These are phyloP conservation scores for Scleroderma citrinum DNA, from an alignment of 768 basidiomycete species.

Conservation along the genomic window DNA sequence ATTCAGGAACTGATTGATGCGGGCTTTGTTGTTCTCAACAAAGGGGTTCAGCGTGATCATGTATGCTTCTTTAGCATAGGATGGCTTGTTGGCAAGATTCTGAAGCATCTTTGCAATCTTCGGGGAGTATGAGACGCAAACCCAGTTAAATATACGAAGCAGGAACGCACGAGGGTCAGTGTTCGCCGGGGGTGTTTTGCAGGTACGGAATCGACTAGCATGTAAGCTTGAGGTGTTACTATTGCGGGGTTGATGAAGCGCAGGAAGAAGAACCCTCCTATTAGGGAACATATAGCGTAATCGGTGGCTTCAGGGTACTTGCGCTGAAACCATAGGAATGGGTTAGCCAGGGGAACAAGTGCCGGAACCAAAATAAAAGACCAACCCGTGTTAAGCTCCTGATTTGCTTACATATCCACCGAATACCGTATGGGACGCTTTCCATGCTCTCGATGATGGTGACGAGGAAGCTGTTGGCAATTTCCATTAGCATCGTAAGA, in stretches of 20 bases:
- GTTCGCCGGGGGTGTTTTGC: constrained; percentile 97
- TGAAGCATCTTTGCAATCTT: constrained; percentile 99
- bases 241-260: constrained; percentile 99
- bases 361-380: constrained; percentile 4
- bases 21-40: constrained; percentile 96
- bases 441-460: constrained; percentile 99
- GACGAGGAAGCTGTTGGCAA: constrained; percentile 93
- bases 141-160: background rate
- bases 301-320: constrained; percentile 99
- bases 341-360: constrained; percentile 7
- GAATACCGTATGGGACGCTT: constrained; percentile 96
- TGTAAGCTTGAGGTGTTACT: constrained; percentile 98
- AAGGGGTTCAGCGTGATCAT: constrained; percentile 99
- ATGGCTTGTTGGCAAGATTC: constrained; percentile 98
- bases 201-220: constrained; percentile 97
- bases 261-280: constrained; percentile 99
- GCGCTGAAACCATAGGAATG: constrained; percentile 46
- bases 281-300: constrained; percentile 96
- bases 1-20: constrained; percentile 97
- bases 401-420: constrained; percentile 99
- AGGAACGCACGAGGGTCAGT: constrained; percentile 67
- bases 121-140: constrained; percentile 1
- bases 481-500: constrained; percentile 99
- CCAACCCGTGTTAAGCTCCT: constrained; percentile 88
- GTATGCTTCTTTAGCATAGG: constrained; percentile 95